Evolutionary conservation across 495 filamentous ascomycete species (phyloP).

Genomic region (Evernia prunastri): DNA sequence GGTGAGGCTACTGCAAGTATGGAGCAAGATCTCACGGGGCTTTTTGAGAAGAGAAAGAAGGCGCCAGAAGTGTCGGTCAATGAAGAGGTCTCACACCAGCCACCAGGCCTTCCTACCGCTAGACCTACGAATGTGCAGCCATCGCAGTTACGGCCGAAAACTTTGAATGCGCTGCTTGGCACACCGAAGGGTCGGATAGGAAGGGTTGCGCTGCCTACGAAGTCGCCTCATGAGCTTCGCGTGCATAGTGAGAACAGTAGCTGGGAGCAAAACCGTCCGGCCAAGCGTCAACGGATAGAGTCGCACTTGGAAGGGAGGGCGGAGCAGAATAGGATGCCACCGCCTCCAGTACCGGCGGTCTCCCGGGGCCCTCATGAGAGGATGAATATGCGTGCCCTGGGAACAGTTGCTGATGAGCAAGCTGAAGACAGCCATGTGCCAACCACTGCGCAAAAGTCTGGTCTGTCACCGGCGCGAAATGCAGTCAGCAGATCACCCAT

Average conservation of each 20-base stretch:
- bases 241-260: slow-evolving; percentile 28
- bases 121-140: slow-evolving; percentile 17
- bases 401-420: background rate
- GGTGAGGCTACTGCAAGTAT: slow-evolving; percentile 62
- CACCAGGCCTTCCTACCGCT: slow-evolving; percentile 25
- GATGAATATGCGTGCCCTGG: background rate
- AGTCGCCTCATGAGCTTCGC: slow-evolving; percentile 47
- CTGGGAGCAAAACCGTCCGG: slow-evolving; percentile 31
- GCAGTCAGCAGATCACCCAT: background rate
- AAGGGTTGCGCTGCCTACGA: slow-evolving; percentile 34
- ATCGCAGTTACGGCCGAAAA: slow-evolving; percentile 40
- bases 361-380: background rate
- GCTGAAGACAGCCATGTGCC: background rate
- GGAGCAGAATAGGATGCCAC: background rate
- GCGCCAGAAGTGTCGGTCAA: slow-evolving; percentile 28
- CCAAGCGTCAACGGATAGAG: slow-evolving; percentile 43
- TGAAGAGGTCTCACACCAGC: slow-evolving; percentile 33
- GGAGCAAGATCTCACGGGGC: slow-evolving; percentile 67
- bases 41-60: slow-evolving; percentile 60
- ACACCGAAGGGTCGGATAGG: slow-evolving; percentile 46
- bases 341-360: background rate
- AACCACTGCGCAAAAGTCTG: background rate
- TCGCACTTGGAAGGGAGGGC: background rate
- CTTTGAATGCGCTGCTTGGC: slow-evolving; percentile 52
- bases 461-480: background rate